These are phyloP conservation scores for Torulaspora gathmanii DNA, from an alignment of 805 yeast species.

Conservation along the genomic window DNA sequence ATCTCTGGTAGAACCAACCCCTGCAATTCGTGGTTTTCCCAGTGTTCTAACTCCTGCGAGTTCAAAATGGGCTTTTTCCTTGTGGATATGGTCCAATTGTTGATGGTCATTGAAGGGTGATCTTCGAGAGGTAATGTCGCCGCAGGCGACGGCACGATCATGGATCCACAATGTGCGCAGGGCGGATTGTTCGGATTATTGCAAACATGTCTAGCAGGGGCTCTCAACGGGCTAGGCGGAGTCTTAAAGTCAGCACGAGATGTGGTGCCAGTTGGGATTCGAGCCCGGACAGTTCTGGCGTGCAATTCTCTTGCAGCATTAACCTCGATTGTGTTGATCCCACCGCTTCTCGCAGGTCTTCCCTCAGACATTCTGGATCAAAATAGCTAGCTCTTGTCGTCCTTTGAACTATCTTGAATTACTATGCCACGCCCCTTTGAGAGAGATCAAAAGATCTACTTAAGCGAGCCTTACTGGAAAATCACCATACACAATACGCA, in stretches of 20 bases:
- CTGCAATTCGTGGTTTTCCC: slow-evolving; percentile 49
- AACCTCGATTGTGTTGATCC: slow-evolving; percentile 53
- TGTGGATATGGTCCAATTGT: slow-evolving; percentile 73
- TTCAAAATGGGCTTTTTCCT: slow-evolving; percentile 71
- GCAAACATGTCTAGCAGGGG: slow-evolving; percentile 22
- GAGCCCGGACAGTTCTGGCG: slow-evolving; percentile 35
- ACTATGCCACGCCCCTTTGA: slow-evolving; percentile 1
- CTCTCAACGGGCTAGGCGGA: neutral
- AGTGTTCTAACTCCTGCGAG: slow-evolving; percentile 64
- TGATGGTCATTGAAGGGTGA: slow-evolving; percentile 62
- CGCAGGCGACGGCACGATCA: slow-evolving; percentile 72
- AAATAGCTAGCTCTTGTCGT: neutral
- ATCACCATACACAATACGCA: neutral
- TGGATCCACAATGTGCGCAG: slow-evolving; percentile 64
- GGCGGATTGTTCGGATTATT: slow-evolving; percentile 40
- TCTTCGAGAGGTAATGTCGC: slow-evolving; percentile 61
- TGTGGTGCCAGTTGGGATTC: slow-evolving; percentile 24
- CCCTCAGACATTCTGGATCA: slow-evolving; percentile 9
- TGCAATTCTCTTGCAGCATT: slow-evolving; percentile 63
- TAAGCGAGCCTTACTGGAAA: neutral
- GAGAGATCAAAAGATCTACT: slow-evolving; percentile 4
- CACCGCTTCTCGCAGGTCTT: slow-evolving; percentile 19
- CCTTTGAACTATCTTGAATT: neutral
- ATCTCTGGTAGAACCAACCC: slow-evolving; percentile 91
- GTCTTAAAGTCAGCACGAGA: neutral